Evolutionary conservation across 495 filamentous ascomycete genomes (phyloP).

Genomic region (Aspergillus steynii): DNA sequence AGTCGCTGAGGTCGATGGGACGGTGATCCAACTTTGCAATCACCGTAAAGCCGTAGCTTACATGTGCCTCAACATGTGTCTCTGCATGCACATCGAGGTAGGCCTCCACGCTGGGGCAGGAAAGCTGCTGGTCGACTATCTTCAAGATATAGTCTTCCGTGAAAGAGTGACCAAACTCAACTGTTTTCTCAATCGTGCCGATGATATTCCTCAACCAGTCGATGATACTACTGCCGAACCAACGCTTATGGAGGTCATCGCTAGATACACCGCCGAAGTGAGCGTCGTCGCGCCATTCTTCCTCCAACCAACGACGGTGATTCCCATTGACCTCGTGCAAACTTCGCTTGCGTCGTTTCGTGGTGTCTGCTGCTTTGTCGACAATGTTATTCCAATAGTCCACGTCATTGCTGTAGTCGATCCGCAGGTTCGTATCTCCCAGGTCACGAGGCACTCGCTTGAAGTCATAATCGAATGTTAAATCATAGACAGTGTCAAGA

Average conservation of each 20-base stretch:
- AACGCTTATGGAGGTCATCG: conserved; percentile 7
- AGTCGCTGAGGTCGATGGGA: conserved; percentile 9
- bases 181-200: conserved; percentile 1
- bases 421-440: conserved; percentile 7
- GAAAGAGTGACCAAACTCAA: conserved; percentile 7
- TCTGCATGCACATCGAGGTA: conserved; percentile 6
- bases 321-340: background rate
- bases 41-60: conserved; percentile 3
- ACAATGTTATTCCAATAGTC: conserved; percentile 10
- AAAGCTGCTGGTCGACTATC: conserved; percentile 8
- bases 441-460: conserved; percentile 8
- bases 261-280: conserved; percentile 1
- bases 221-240: conserved; percentile 7
- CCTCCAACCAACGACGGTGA: conserved; percentile 9
- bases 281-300: conserved; percentile 7
- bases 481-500: conserved; percentile 6
- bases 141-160: conserved; percentile 9
- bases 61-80: conserved; percentile 9
- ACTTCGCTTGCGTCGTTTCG: conserved; percentile 6
- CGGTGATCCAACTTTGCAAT: conserved; percentile 3
- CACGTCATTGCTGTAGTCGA: conserved; percentile 12
- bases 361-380: conserved; percentile 2
- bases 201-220: conserved; percentile 3
- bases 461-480: conserved; percentile 11
- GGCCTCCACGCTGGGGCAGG: conserved; percentile 10